Evolutionary conservation across 345 rosid genomes (phyloP), one percentile per base, ranked within the genome.

Genomic region (Sisymbrium irio): DNA sequence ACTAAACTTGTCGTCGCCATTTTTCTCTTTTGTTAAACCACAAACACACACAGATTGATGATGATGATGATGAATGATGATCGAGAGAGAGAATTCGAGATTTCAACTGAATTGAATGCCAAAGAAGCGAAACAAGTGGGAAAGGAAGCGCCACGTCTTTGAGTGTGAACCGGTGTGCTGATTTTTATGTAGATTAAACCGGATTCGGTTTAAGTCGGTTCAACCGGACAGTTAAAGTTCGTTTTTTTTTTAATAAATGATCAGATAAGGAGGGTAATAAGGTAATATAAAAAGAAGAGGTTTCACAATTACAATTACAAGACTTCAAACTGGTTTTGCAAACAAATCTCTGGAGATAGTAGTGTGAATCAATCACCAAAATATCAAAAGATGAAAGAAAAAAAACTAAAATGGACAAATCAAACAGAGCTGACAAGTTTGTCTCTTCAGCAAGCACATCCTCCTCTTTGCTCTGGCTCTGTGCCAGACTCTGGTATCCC

Each of bases 381-480:
- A 28, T 3, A 28, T 28, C 32, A 28, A 28, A 28, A 28, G 32
- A 28, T 28, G 32, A 28, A n/a, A n/a, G 4, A 28, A 1, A 6
- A 6, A 18, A 47, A 66, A 7, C n/a, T 41, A 57, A 22, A 22
- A 27, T 35, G 25, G 56, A 69, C 54, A 61, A 41, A 51, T 27
- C 6, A 61, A 54, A 20, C 33, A 20, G 30, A 56, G 62, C 9
- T n/a, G 39, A 19, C 27, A 66, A 17, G 1, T 49, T 39, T 67
- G 28, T 65, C 1, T 56, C 25, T 47, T 93, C 85, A 93, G 78
- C 97, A 93, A 25, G 98, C 87, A 67, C 98, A 93, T 11, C 98
- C 96, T 22, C 98, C 87, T 77, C 94, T 81, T 77, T 89, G 97
- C 78, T 89, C 97, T n/a, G 78, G 82, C 80, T 89, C 96, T 0